Evolutionary conservation across 31 red algal genomes (phyloP).

Genomic region (Odonthalia washingtoniensis): DNA sequence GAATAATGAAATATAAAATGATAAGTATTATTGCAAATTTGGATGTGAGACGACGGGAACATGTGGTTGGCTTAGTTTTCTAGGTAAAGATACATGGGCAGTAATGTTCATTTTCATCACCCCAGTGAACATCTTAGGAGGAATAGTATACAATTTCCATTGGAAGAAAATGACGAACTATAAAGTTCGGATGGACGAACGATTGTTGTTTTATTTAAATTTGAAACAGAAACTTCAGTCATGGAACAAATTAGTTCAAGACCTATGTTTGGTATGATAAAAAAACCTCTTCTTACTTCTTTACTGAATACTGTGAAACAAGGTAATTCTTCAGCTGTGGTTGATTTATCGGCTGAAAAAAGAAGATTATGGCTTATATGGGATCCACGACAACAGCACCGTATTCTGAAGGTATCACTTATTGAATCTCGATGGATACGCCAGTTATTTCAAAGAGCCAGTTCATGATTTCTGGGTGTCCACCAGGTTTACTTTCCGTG

Average conservation of each 20-base stretch:
- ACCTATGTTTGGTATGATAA: neutral
- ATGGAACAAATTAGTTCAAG: neutral
- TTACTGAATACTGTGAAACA: neutral
- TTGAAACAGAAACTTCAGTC: neutral
- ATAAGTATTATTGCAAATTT: neutral
- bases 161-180: neutral
- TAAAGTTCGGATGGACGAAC: neutral
- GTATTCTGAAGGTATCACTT: neutral
- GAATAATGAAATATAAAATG: neutral
- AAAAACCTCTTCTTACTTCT: neutral
- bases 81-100: neutral
- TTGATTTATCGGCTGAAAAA: neutral
- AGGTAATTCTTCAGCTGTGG: neutral
- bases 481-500: neutral
- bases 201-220: neutral
- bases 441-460: neutral
- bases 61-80: neutral
- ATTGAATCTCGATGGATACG: neutral
- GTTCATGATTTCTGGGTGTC: neutral
- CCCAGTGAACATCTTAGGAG: neutral
- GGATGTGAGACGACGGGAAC: neutral
- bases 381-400: neutral
- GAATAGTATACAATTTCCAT: neutral
- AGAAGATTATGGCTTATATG: neutral
- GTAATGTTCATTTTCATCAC: neutral